A percentile compares a stretch with the other conserved stretches of the same genome.
Conservation (phyloP, 2,329 filamentous ascomycete genomes). For the Penicillium sp. region DNA sequence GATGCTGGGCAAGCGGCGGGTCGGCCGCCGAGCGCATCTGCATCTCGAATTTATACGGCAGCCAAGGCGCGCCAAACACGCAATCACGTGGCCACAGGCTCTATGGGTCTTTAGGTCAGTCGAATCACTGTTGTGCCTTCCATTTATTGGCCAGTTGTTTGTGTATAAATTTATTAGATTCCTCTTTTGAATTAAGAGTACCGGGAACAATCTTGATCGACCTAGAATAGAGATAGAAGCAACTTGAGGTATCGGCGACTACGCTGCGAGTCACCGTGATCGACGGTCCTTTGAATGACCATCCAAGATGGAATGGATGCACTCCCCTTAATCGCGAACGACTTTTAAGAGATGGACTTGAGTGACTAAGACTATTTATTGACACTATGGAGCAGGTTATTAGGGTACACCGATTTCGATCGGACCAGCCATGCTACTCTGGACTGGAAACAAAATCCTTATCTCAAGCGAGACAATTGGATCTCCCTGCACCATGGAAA, state of each 20-base stretch:
- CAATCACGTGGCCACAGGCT: conserved; percentile 20
- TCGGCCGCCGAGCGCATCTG: conserved; percentile 1
- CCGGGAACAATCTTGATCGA: no score
- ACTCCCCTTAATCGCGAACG: background rate
- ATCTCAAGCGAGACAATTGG: background rate
- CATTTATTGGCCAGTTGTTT: no score
- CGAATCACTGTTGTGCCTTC: no score
- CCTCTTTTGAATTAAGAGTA: no score
- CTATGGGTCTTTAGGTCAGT: no score
- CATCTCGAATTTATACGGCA: conserved; percentile 29
- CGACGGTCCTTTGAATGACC: background rate
- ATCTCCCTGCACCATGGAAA: background rate
- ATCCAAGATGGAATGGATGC: no score
- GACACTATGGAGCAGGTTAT: conserved; percentile 11
- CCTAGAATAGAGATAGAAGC: no score
- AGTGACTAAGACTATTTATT: background rate
- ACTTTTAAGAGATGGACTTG: background rate
- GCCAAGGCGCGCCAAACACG: conserved; percentile 10
- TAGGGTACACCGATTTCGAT: conserved; percentile 27
- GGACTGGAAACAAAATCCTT: conserved; percentile 7
- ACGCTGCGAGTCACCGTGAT: background rate
- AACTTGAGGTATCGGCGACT: no score
- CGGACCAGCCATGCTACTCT: conserved; percentile 20
- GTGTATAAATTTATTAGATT: no score
- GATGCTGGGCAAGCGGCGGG: conserved; percentile 4